Conservation (phyloP, 2,329 filamentous ascomycete species). For the Emergomyces orientalis region DNA sequence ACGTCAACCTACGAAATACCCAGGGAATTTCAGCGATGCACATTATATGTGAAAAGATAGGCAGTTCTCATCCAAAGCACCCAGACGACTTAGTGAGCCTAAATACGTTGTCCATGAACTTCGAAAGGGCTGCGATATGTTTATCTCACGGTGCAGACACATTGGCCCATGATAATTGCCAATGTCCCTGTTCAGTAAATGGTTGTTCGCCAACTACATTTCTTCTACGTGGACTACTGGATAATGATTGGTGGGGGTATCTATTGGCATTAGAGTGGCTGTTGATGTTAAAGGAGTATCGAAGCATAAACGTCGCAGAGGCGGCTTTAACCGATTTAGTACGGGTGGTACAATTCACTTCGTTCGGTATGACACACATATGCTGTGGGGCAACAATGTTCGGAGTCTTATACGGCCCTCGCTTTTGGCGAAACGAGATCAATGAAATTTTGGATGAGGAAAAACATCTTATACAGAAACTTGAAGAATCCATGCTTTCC, state of each 20-base stretch:
- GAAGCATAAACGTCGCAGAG: not conserved
- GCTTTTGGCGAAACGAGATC: not conserved
- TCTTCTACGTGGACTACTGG: not conserved
- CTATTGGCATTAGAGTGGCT: not conserved
- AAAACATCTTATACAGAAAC: not conserved
- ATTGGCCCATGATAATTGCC: not conserved
- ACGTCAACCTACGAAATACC: not conserved
- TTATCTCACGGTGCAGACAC: not conserved
- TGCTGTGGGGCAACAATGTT: not conserved
- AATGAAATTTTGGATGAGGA: not conserved
- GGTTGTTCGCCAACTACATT: not conserved
- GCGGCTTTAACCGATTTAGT: not conserved
- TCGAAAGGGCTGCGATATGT: not conserved
- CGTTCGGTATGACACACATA: not conserved
- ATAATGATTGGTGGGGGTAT: not conserved
- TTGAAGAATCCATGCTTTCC: not conserved
- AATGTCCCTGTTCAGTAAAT: not conserved
- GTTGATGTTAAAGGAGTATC: not conserved
- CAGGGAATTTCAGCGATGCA: not conserved
- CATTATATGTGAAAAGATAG: not conserved
- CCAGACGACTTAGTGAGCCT: not conserved
- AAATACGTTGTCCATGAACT: not conserved
- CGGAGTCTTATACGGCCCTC: no score
- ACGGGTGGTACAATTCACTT: not conserved
- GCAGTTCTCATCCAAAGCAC: not conserved